Conservation (phyloP, 1,139 yeast species). For the Debaryomyces robertsiae region DNA sequence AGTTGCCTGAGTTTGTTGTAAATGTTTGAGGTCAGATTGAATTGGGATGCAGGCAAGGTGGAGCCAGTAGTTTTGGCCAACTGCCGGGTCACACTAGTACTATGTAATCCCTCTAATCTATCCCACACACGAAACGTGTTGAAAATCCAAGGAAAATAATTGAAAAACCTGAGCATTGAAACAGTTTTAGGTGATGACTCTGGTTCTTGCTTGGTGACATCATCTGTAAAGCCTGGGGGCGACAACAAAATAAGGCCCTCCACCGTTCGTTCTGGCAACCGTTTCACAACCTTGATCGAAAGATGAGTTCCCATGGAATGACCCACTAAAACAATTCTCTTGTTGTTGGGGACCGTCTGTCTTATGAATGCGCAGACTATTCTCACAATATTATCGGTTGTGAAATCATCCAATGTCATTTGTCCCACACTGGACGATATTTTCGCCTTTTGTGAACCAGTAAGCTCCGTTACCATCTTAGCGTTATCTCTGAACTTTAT, state of each 20-base stretch:
- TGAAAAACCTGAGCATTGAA: constrained; percentile 26
- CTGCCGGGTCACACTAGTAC: constrained; percentile 59
- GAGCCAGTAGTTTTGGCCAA: constrained; percentile 30
- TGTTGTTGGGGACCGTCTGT: constrained; percentile 42
- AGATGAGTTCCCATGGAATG: constrained; percentile 79
- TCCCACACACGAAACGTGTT: constrained; percentile 61
- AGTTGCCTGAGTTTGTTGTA: constrained; percentile 60
- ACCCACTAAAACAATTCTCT: constrained; percentile 60
- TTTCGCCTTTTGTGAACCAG: constrained; percentile 26
- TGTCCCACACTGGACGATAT: constrained; percentile 33
- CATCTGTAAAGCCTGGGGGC: constrained; percentile 53
- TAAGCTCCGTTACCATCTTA: constrained; percentile 27
- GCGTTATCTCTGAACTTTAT: constrained; percentile 19
- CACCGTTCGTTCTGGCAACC: constrained; percentile 40
- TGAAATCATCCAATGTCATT: constrained; percentile 48
- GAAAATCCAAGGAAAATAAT: constrained; percentile 54
- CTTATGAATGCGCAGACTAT: constrained; percentile 44
- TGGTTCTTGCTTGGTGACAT: constrained; percentile 16
- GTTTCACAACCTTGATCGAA: constrained; percentile 49
- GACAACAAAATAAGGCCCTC: constrained; percentile 54
- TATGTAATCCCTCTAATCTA: constrained; percentile 61
- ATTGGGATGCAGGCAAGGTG: neutral
- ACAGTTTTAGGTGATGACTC: constrained; percentile 10
- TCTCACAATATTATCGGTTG: constrained; percentile 51
- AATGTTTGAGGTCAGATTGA: constrained; percentile 27